These are phyloP conservation scores for Triticum aestivum DNA, from an alignment of 176 grass and related monocot species.

Conservation along the genomic window DNA sequence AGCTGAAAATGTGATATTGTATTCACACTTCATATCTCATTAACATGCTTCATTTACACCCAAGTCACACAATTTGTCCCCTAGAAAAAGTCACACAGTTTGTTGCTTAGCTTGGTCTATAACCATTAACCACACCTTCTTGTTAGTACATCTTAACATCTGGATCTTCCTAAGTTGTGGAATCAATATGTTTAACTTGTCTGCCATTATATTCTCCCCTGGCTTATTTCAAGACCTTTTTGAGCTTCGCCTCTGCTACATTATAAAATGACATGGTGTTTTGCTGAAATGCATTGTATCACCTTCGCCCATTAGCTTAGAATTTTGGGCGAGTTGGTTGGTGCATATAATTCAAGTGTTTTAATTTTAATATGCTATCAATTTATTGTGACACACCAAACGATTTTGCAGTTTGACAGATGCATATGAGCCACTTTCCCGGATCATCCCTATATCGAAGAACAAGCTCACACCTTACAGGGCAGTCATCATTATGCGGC, in stretches of 20 bases:
- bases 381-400: slow-evolving; percentile 26
- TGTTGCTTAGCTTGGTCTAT: neutral
- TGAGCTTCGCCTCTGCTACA: neutral
- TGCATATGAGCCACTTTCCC: slow-evolving; percentile 77
- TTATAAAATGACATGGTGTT: slow-evolving; percentile 1
- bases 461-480: slow-evolving; percentile 99
- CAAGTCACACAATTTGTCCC: neutral
- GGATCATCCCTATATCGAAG: slow-evolving; percentile 81
- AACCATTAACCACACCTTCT: neutral
- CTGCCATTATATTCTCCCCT: slow-evolving; percentile 2
- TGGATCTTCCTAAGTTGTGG: neutral
- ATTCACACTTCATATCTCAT: slow-evolving; percentile 21
- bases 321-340: neutral
- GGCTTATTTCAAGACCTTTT: neutral
- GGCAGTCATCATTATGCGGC: slow-evolving; percentile 90
- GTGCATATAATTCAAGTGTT: neutral
- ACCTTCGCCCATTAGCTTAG: neutral
- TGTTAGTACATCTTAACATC: slow-evolving; percentile 2
- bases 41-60: slow-evolving; percentile 11
- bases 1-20: neutral
- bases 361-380: neutral
- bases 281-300: neutral
- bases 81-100: neutral
- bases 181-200: neutral
- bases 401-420: slow-evolving; percentile 70